Conservation (phyloP, 148 eudicot species). For the Chenopodium album region DNA sequence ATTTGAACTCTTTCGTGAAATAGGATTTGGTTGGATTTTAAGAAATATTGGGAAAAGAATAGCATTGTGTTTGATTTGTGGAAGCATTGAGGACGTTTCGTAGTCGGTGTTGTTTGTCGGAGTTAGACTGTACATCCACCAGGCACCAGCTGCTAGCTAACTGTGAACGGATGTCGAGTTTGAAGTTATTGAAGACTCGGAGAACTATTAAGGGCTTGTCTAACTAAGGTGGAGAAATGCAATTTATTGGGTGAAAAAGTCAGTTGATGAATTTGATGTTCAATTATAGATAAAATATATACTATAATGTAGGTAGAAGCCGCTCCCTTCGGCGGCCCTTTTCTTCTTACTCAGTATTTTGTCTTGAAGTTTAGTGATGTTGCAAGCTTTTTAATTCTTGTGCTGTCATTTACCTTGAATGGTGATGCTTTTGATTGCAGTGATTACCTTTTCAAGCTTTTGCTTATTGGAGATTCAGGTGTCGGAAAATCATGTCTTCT, state of each 20-base stretch:
- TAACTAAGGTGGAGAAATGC: not conserved
- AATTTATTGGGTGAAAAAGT: not conserved
- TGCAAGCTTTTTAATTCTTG: not conserved
- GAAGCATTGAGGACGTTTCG: not conserved
- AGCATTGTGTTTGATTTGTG: not conserved
- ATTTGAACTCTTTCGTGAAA: not conserved
- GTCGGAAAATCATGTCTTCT: slow-evolving; percentile 42
- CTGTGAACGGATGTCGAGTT: not conserved
- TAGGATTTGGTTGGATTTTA: no score
- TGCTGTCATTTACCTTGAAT: not conserved
- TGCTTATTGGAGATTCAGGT: slow-evolving; percentile 44
- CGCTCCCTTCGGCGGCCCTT: not conserved
- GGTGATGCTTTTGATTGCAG: slow-evolving; percentile 27
- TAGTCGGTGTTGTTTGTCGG: no score
- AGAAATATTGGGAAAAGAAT: no score
- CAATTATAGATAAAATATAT: not conserved
- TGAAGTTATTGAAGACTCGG: not conserved
- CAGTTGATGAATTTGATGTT: not conserved
- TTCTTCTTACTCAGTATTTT: not conserved
- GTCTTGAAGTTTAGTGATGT: not conserved
- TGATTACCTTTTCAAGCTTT: slow-evolving; percentile 42
- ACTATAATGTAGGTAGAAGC: not conserved
- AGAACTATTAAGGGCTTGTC: not conserved
- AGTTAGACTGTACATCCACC: no score
- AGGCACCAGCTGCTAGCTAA: not conserved